Evolutionary conservation across 2,329 filamentous ascomycete species (phyloP), one percentile per base, ranked within the genome.

Genomic region (Hypomyces perniciosus): DNA sequence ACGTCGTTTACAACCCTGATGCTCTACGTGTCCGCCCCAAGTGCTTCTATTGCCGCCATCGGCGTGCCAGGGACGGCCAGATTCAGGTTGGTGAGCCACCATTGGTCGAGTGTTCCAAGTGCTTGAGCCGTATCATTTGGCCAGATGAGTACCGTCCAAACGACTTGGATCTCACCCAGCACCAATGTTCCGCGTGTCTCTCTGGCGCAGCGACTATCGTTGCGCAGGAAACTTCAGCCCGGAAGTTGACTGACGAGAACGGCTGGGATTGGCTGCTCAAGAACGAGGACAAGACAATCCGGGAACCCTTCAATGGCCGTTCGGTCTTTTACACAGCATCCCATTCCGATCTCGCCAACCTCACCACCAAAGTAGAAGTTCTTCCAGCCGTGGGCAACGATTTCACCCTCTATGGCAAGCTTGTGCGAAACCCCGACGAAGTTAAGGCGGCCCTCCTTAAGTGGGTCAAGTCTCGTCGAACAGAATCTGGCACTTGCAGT

Each of bases 51-150:
- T 78, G 75, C 56, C 70, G 74, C 9, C 59, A 66, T 5, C 46
- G 48, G 3, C 30, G 55, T 27, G 49, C 55, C 30, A 44, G 54
- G 13, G 55, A 53, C 29, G 46, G 38, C 5, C 13, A 20, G 1
- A 13, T 8, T 8, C 42, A 46, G 12, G 13, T 41, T 1, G 48
- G 40, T 30, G 26, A 27, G 45, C 68, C 73, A 0, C 74, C 74
- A 0, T 64, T 59, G n/a, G 63, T 78, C 2, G 68, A 75, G 49
- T 79, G 76, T 57, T 64, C 48, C 6, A 65, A 61, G 35, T 78
- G 76, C 47, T 54, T 69, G 29, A 77, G 67, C 61, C 67, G 68
- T 28, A 61, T 79, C 20, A 72, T 79, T 51, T 79, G 71, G 69
- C 75, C 75, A 0, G 42, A 57, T 0, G 65, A 67, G 49, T 76